phyloP scores from a whole-genome alignment of 805 yeast genomes.

The Kockiozyma suomiensis region DNA sequence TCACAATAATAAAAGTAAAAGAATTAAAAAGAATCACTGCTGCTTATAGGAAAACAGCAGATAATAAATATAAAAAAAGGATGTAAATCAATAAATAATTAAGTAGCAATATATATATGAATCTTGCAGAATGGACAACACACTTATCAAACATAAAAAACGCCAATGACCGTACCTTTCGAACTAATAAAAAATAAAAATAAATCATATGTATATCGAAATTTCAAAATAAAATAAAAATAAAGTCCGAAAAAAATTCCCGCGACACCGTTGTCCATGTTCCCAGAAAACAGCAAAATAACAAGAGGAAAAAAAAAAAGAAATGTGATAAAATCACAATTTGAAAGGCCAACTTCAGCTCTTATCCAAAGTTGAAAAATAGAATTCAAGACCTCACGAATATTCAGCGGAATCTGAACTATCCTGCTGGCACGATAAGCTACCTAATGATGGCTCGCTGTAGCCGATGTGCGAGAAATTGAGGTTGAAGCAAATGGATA shows the following conservation, averaged over 20 bases:
- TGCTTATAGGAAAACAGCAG: neutral
- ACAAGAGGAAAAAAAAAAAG: neutral
- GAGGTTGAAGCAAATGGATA: neutral
- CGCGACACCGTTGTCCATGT: conserved; percentile 14
- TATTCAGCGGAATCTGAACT: too few relatives aligned
- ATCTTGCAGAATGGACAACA: too few relatives aligned
- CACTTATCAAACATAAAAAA: too few relatives aligned
- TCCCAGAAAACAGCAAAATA: conserved; percentile 3
- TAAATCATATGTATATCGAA: neutral
- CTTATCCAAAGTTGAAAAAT: too few relatives aligned
- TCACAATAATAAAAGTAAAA: neutral
- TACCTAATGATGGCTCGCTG: neutral
- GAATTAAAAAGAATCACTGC: neutral
- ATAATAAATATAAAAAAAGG: too few relatives aligned
- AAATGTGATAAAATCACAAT: neutral
- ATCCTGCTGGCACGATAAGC: neutral
- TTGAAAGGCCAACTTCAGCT: too few relatives aligned
- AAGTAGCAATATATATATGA: neutral
- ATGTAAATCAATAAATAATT: neutral
- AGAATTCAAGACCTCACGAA: too few relatives aligned
- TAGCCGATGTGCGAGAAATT: neutral
- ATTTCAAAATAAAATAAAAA: neutral
- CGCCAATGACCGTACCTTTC: conserved; percentile 4
- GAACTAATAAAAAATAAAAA: neutral
- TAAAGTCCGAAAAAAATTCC: conserved; percentile 1